Conservation (phyloP, 2,329 filamentous ascomycete genomes). For the Aspergillus hiratsukae region DNA sequence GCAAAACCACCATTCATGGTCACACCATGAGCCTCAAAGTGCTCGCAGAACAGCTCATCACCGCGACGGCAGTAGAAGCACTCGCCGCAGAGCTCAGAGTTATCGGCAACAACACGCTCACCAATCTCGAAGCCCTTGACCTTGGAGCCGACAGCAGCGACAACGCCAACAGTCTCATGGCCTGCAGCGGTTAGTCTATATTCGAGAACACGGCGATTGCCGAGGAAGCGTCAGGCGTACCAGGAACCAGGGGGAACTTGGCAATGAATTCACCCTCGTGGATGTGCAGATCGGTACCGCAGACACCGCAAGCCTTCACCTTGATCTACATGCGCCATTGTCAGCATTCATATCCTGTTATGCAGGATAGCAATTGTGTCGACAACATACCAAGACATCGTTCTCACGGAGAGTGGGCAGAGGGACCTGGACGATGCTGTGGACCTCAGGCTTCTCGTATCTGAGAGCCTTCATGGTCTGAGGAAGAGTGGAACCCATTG, state of each 20-base stretch:
- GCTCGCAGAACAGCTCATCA: conserved; percentile 63
- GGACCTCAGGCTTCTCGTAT: conserved; percentile 61
- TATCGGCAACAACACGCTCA: conserved; percentile 57
- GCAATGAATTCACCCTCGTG: conserved; percentile 65
- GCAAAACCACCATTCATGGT: conserved; percentile 66
- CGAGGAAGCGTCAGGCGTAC: conserved; percentile 10
- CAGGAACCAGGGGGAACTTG: conserved; percentile 61
- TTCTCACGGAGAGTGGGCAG: conserved; percentile 57
- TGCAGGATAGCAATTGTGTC: too few relatives aligned
- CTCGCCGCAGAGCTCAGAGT: conserved; percentile 60
- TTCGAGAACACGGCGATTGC: neutral
- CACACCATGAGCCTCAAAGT: conserved; percentile 60
- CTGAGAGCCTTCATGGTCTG: conserved; percentile 59
- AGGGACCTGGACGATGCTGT: conserved; percentile 58
- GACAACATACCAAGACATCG: conserved; percentile 50
- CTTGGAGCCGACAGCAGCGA: conserved; percentile 55
- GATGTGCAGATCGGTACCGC: conserved; percentile 50
- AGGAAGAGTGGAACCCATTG: conserved; percentile 41
- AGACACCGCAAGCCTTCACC: conserved; percentile 64
- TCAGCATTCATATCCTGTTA: neutral
- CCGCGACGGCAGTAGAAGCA: conserved; percentile 71
- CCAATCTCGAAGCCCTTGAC: conserved; percentile 59
- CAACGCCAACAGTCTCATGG: conserved; percentile 64
- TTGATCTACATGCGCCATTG: conserved; percentile 46
- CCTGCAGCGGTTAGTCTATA: conserved; percentile 34